Evolutionary conservation across 1,139 yeast genomes (phyloP), one percentile per base, ranked within the genome.

Genomic region (Zygoascus sp.): DNA sequence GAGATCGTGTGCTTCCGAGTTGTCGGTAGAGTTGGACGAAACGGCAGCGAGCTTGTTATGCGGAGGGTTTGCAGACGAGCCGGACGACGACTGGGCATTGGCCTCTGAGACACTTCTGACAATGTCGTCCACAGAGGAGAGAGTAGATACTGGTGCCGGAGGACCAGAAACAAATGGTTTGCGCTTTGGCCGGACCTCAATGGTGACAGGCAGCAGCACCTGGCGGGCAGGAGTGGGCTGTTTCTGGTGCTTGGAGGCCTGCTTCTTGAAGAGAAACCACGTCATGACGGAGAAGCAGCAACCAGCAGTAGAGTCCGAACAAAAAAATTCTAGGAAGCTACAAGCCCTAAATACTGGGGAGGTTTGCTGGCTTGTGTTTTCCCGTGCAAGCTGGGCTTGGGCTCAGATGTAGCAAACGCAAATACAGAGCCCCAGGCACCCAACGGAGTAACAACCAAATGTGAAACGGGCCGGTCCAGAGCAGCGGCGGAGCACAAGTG

Each of bases 111-210:
- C 59, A 13, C 56, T 52, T 36, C 52, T 40, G 36, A 57, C 45
- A 32, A 58, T 58, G 17, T 56, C 60, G 19, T 53, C 55, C n/a
- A 49, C 51, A 5, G 61, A 58, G 25, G 58, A 53, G 50, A 55
- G 35, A 23, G 61, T 58, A 15, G 59, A 56, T 20, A 58, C 56
- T 38, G 48, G 44, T 23, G 44, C 32, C 3, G 47, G 34, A 9
- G 32, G 11, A 22, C 16, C 36, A 15, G 43, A 9, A 2, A 23
- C 9, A 10, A n/a, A 19, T 28, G 16, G 15, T 23, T 21, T 40
- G 37, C 11, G 35, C 30, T 40, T 40, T 17, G 42, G 20, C 19
- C 45, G 30, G 45, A 27, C 37, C 20, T 30, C 30, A 7, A 30
- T 40, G 28, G 43, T 13, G 21, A 40, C n/a, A 16, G 25, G 39